phyloP scores from a whole-genome alignment of 2,329 filamentous ascomycete genomes.

The Aspergillus phoenicis region DNA sequence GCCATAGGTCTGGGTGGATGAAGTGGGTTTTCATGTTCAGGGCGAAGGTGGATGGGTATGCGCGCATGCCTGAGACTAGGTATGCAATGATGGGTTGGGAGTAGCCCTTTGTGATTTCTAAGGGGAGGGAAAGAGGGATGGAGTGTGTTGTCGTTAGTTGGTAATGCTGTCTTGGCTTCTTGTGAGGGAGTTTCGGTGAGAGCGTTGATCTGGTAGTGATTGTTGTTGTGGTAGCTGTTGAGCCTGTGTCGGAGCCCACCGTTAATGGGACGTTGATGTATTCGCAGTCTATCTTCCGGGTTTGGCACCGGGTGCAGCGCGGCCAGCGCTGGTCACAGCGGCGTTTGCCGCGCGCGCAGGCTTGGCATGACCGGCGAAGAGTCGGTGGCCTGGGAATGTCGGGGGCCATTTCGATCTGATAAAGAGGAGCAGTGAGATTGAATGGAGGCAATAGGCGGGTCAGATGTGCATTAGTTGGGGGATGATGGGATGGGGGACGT shows the following conservation, averaged over 20 bases:
- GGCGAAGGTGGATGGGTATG: constrained; percentile 22
- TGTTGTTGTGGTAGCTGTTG: background rate
- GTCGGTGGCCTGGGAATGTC: constrained; percentile 10
- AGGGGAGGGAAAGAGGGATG: constrained; percentile 16
- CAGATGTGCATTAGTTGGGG: background rate
- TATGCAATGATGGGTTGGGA: constrained; percentile 23
- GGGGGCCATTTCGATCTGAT: background rate
- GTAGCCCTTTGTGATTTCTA: constrained; percentile 31
- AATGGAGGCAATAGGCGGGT: background rate
- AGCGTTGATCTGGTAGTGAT: too few species aligned
- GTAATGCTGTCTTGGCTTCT: too few species aligned
- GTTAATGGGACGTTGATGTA: constrained; percentile 30
- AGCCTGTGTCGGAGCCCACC: background rate
- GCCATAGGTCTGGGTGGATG: constrained; percentile 29
- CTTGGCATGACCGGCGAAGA: constrained; percentile 33
- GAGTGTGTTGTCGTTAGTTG: background rate
- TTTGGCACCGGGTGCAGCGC: constrained; percentile 28
- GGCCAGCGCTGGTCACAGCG: constrained; percentile 32
- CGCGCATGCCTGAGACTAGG: constrained; percentile 24
- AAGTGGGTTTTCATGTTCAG: constrained; percentile 26
- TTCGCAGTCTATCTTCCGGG: constrained; percentile 25
- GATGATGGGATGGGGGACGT: background rate
- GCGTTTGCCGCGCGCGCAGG: constrained; percentile 31
- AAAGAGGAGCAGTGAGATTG: too few species aligned
- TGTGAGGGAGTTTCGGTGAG: too few species aligned